phyloP scores from a whole-genome alignment of 176 grass and related monocot genomes.

The Cenchrus purpureus region DNA sequence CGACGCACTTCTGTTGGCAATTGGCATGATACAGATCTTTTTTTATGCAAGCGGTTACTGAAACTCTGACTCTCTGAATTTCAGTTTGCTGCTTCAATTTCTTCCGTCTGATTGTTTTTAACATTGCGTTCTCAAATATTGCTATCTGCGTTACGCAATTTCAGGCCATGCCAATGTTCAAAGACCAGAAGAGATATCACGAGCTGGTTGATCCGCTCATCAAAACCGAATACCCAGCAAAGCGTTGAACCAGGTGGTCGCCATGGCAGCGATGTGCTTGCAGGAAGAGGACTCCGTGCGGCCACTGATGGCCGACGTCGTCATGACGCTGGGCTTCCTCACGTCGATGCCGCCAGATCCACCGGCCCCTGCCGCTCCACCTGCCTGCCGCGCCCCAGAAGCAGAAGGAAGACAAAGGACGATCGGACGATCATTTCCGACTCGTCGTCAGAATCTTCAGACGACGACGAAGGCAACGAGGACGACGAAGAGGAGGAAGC shows the following conservation, averaged over 20 bases:
- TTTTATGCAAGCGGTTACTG: not conserved
- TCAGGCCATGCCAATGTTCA: constrained; percentile 87
- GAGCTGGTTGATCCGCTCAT: constrained; percentile 83
- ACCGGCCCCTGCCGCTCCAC: constrained; percentile 21
- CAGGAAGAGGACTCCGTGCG: constrained; percentile 87
- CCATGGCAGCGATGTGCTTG: constrained; percentile 94
- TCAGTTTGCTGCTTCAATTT: not conserved
- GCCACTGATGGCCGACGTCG: constrained; percentile 79
- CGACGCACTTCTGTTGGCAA: not conserved
- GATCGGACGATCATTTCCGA: constrained; percentile 17
- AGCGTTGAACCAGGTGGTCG: constrained; percentile 80
- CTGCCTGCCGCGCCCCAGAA: not conserved
- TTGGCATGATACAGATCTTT: not conserved
- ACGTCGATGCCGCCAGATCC: constrained; percentile 40
- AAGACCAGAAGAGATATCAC: constrained; percentile 85
- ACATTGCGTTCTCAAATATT: too few relatives aligned
- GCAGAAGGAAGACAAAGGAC: constrained; percentile 12
- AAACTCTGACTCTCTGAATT: not conserved
- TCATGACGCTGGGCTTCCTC: constrained; percentile 87
- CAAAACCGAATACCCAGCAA: constrained; percentile 67
- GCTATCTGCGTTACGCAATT: not conserved
- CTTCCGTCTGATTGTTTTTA: too few relatives aligned
- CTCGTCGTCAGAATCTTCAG: constrained; percentile 35
- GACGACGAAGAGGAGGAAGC: constrained; percentile 20
- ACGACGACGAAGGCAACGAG: constrained; percentile 17